phyloP scores from a whole-genome alignment of 306 rosid species.

The Malus asiatica region DNA sequence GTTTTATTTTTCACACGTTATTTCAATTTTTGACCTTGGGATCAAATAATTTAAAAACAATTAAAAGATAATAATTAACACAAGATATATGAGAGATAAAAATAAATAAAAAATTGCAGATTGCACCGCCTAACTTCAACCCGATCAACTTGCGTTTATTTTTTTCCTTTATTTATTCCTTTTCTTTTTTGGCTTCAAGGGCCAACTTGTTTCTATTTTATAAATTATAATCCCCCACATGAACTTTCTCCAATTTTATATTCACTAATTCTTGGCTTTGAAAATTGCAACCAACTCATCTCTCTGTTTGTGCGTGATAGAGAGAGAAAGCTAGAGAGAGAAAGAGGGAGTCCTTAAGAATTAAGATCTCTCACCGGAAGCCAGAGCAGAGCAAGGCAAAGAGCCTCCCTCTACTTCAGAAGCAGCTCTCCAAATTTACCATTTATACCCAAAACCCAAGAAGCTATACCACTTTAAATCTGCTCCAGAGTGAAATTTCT shows the following conservation, averaged over 20 bases:
- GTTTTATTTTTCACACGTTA: too few species aligned
- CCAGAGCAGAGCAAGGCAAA: background rate
- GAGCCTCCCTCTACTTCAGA: background rate
- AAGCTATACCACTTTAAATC: background rate
- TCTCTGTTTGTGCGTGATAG: background rate
- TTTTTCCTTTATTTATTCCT: background rate
- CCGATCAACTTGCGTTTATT: background rate
- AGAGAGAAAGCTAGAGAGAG: background rate
- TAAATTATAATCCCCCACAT: conserved; percentile 2
- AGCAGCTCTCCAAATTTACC: background rate
- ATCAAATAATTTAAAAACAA: too few species aligned
- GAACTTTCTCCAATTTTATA: conserved; percentile 9
- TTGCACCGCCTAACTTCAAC: background rate
- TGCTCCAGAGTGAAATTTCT: background rate
- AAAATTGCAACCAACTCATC: background rate
- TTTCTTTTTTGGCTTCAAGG: background rate
- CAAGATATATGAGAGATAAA: too few species aligned
- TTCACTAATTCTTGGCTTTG: background rate
- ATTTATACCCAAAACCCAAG: background rate
- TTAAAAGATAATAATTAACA: too few species aligned
- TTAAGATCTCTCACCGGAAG: background rate
- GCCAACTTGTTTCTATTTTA: conserved; percentile 13
- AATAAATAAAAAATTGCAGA: too few species aligned
- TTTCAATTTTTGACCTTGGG: accelerated
- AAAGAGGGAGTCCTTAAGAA: background rate